Conservation (phyloP, 1,284 basidiomycete genomes). For the Chalciporus sp. region DNA sequence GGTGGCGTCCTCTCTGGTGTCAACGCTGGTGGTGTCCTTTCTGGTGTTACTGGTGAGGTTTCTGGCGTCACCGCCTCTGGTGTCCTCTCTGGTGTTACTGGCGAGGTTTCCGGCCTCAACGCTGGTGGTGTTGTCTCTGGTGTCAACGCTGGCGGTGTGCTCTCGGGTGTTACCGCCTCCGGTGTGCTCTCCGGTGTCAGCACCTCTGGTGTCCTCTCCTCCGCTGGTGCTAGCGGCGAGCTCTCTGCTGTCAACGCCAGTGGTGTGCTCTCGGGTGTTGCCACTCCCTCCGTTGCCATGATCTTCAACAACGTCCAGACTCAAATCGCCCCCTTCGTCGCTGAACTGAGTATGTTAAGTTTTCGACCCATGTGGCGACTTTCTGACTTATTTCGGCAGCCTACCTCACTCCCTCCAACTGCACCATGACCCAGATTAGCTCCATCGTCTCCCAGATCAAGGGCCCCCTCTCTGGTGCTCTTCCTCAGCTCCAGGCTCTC, state of each 20-base stretch:
- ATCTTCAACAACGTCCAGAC: slow-evolving; percentile 30
- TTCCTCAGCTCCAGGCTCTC: slow-evolving; percentile 38
- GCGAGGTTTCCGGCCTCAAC: not conserved
- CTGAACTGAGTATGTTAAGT: slow-evolving; percentile 36
- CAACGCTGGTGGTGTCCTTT: too few relatives aligned
- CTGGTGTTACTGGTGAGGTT: too few relatives aligned
- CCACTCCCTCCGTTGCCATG: slow-evolving; percentile 8
- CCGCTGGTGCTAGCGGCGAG: too few relatives aligned
- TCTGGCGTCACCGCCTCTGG: too few relatives aligned
- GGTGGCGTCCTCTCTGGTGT: too few relatives aligned
- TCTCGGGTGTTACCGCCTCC: too few relatives aligned
- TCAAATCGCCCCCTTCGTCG: slow-evolving; percentile 27
- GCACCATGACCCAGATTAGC: slow-evolving; percentile 32
- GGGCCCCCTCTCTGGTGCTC: slow-evolving; percentile 32
- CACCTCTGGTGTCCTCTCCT: not conserved
- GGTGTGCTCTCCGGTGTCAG: not conserved
- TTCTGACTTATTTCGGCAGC: slow-evolving; percentile 25
- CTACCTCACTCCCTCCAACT: slow-evolving; percentile 32
- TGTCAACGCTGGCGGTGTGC: too few relatives aligned
- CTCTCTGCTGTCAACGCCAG: too few relatives aligned
- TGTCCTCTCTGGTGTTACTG: too few relatives aligned
- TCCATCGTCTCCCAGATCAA: slow-evolving; percentile 37
- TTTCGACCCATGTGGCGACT: not conserved
- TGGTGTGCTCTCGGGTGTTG: too few relatives aligned
- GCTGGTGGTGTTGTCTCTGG: not conserved